phyloP scores from a whole-genome alignment of 805 yeast species.

The Candida andamanensis region DNA sequence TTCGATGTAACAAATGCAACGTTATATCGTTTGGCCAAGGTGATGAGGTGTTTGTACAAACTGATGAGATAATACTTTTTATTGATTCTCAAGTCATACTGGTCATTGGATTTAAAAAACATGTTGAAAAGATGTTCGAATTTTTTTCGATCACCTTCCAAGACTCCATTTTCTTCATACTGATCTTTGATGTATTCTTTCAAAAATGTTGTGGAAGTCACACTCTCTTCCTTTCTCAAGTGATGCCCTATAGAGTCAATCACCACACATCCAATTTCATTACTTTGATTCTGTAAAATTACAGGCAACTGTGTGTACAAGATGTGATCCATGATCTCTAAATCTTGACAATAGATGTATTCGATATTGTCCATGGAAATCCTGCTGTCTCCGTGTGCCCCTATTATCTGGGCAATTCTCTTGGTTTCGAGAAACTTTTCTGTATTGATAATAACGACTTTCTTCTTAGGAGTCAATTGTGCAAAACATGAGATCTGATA shows the following conservation, averaged over 20 bases:
- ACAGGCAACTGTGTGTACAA: constrained; percentile 64
- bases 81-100: constrained; percentile 27
- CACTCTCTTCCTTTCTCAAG: constrained; percentile 50
- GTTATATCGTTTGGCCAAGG: constrained; percentile 41
- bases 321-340: constrained; percentile 72
- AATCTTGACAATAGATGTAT: constrained; percentile 57
- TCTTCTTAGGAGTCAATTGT: constrained; percentile 25
- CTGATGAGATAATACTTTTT: constrained; percentile 39
- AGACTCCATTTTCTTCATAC: constrained; percentile 5
- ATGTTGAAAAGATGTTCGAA: constrained; percentile 17
- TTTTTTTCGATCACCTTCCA: constrained; percentile 10
- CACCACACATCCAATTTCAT: constrained; percentile 41
- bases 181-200: constrained; percentile 19
- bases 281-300: constrained; percentile 19
- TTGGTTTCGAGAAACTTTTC: constrained; percentile 69
- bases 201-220: constrained; percentile 33
- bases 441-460: constrained; percentile 65
- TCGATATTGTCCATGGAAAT: constrained; percentile 20
- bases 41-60: constrained; percentile 44
- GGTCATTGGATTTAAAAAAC: constrained; percentile 17
- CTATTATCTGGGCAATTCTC: constrained; percentile 39
- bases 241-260: constrained; percentile 86
- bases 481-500: constrained; percentile 60
- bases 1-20: constrained; percentile 69
- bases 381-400: constrained; percentile 8